Conservation (phyloP, 192 early-diverging fungal species). For the Coemansia sp. region DNA sequence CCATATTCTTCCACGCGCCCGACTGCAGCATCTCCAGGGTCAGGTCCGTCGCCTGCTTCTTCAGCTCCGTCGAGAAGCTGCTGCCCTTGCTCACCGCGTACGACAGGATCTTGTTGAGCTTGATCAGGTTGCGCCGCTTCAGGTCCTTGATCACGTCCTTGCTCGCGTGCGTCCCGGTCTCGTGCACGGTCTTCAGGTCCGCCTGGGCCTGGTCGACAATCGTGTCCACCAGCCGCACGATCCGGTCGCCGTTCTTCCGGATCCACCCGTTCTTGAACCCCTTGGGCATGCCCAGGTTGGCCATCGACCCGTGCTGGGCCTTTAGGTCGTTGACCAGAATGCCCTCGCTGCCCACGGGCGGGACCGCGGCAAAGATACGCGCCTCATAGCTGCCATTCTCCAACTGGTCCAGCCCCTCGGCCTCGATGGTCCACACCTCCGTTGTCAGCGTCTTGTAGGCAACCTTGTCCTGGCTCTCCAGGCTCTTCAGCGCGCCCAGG, state of each 20-base stretch:
- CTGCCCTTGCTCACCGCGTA: conserved; percentile 83
- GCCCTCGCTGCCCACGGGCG: conserved; percentile 69
- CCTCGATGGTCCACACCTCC: conserved; percentile 77
- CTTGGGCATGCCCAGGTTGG: conserved; percentile 89
- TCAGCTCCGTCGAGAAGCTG: conserved; percentile 78
- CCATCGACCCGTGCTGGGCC: conserved; percentile 64
- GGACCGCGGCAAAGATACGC: conserved; percentile 82
- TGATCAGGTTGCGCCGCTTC: conserved; percentile 68
- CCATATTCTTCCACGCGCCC: conserved; percentile 89
- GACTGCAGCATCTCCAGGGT: conserved; percentile 87
- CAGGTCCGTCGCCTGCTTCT: conserved; percentile 91
- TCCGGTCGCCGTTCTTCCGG: conserved; percentile 65
- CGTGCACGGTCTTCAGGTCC: conserved; percentile 64
- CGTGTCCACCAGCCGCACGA: conserved; percentile 69
- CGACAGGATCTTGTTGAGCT: conserved; percentile 66
- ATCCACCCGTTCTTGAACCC: conserved; percentile 99
- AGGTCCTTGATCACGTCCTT: conserved; percentile 66
- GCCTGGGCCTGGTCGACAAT: conserved; percentile 80
- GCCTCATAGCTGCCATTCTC: conserved; percentile 89
- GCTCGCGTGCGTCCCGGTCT: conserved; percentile 57
- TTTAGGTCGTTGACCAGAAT: conserved; percentile 81
- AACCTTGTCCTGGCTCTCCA: conserved; percentile 86
- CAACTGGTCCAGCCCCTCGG: conserved; percentile 83
- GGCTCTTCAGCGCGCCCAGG: conserved; percentile 78
- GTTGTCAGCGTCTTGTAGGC: conserved; percentile 67